phyloP scores from a whole-genome alignment of 2,329 filamentous ascomycete species.

The Penicillium freii region DNA sequence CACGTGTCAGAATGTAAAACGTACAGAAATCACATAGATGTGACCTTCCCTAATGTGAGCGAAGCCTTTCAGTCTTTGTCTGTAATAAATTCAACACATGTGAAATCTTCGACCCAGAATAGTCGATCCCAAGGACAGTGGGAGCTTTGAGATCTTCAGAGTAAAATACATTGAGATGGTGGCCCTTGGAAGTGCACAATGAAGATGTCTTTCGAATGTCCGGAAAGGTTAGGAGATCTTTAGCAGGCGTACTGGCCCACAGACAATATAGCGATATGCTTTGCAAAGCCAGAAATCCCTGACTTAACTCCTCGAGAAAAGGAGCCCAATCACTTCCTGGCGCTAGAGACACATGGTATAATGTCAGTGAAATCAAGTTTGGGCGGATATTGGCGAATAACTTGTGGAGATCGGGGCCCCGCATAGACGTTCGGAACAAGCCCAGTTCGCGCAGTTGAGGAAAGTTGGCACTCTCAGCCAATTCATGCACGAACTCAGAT shows the following conservation, averaged over 20 bases:
- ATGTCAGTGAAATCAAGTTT: slow-evolving; percentile 16
- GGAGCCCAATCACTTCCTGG: slow-evolving; percentile 17
- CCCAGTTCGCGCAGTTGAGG: slow-evolving; percentile 19
- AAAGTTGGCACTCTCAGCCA: slow-evolving; percentile 20
- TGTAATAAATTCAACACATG: slow-evolving; percentile 19
- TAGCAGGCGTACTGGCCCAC: slow-evolving; percentile 19
- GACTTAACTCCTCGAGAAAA: slow-evolving; percentile 15
- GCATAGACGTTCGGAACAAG: slow-evolving; percentile 21
- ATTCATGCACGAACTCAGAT: slow-evolving; percentile 25
- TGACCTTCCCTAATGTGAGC: too few relatives aligned
- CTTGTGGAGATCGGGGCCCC: slow-evolving; percentile 16
- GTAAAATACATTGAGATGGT: slow-evolving; percentile 17
- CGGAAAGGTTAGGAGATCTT: slow-evolving; percentile 20
- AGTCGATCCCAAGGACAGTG: slow-evolving; percentile 22
- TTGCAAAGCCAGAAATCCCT: slow-evolving; percentile 8
- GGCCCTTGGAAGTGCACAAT: slow-evolving; percentile 1
- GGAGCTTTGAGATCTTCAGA: slow-evolving; percentile 16
- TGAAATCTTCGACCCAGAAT: slow-evolving; percentile 20
- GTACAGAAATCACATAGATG: background rate
- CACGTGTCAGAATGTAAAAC: background rate
- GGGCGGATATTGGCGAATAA: slow-evolving; percentile 10
- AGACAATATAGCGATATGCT: slow-evolving; percentile 24
- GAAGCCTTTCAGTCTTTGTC: background rate
- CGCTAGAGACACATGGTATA: slow-evolving; percentile 20
- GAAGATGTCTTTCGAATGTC: slow-evolving; percentile 14